Evolutionary conservation across 345 rosid genomes (phyloP).

Genomic region (Cardiospermum halicacabum): DNA sequence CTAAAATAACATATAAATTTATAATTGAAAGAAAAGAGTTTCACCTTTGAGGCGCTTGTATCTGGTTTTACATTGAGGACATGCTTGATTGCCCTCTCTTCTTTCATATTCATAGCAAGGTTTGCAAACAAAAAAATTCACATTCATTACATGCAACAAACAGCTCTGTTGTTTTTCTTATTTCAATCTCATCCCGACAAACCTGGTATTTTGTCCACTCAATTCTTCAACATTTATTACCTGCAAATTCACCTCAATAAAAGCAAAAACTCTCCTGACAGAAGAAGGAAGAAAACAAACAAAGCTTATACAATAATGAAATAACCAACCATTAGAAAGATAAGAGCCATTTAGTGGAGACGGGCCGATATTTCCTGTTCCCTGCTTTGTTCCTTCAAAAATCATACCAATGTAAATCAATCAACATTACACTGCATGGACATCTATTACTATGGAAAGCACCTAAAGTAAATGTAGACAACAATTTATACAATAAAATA

Average conservation of each 20-base stretch:
- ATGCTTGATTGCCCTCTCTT: constrained; percentile 82
- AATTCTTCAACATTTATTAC: constrained; percentile 60
- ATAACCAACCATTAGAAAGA: too few species aligned
- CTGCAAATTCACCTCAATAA: constrained; percentile 36
- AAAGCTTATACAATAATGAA: too few species aligned
- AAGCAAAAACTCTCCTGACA: too few species aligned
- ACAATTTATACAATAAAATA: too few species aligned
- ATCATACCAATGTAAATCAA: too few species aligned
- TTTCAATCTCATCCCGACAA: constrained; percentile 84
- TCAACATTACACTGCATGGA: too few species aligned
- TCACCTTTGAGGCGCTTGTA: constrained; percentile 89
- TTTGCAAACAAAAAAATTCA: constrained; percentile 93
- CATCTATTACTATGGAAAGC: too few species aligned
- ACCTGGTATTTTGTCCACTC: constrained; percentile 83
- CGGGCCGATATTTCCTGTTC: too few species aligned
- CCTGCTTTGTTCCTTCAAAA: too few species aligned
- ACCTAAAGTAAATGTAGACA: too few species aligned
- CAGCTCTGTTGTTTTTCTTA: constrained; percentile 62
- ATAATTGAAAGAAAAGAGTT: background rate
- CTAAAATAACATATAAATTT: background rate
- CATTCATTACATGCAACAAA: constrained; percentile 97
- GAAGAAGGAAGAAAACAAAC: too few species aligned
- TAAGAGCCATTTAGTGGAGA: too few species aligned
- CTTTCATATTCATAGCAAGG: constrained; percentile 89
- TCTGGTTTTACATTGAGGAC: constrained; percentile 93